Base-by-base conservation (phyloP, 73 alveolate genomes). In the Loxodes magnus region DNA sequence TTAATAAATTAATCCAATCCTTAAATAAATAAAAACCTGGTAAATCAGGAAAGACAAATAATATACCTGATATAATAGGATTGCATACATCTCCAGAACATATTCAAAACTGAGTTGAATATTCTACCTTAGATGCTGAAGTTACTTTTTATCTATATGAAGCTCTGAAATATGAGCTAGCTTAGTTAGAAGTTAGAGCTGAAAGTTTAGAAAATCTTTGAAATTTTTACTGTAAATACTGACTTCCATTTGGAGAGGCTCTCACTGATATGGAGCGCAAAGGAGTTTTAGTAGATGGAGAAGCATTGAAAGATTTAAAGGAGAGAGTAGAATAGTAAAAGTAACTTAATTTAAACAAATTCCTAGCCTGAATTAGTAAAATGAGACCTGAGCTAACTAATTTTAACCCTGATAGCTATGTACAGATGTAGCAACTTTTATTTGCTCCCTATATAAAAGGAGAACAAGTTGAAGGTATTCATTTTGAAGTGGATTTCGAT, bases 81-180 rank as follows among this genome's bases (percentile, higher is more conserved):
- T 56, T 86, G 77, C 97, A 86, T 56, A 75, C 90, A 1, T 35
- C 43, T 19, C 81, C 79, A 26, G 30, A 57, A 19, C 66, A 56
- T 28, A 44, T 86, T 4, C 35, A 31, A 7, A 56, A 56, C 17
- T 86, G 97, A 94, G 74, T 86, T 9, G 82, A 81, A 17, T 86
- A 86, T 51, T 67, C 97, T 3, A 48, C 81, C 41, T 74, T 81
- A 56, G 97, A 86, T 76, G 93, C 97, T 4, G 97, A 46, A 46
- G n/a, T 46, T 5, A 46, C 59, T 19, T 46, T 37, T 42, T 77
- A 61, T 58, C 58, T 77, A 10, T 33, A 75, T 23, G 83, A 77
- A 48, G 53, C 79, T 14, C 64, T 77, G 15, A 26, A 57, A 7
- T 5, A 34, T 3, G 48, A 61, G 10, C 56, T 77, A 30, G 4